Evolutionary conservation across 768 basidiomycete species (phyloP), one percentile per base, ranked within the genome.

Genomic region (Saitozyma sp.): DNA sequence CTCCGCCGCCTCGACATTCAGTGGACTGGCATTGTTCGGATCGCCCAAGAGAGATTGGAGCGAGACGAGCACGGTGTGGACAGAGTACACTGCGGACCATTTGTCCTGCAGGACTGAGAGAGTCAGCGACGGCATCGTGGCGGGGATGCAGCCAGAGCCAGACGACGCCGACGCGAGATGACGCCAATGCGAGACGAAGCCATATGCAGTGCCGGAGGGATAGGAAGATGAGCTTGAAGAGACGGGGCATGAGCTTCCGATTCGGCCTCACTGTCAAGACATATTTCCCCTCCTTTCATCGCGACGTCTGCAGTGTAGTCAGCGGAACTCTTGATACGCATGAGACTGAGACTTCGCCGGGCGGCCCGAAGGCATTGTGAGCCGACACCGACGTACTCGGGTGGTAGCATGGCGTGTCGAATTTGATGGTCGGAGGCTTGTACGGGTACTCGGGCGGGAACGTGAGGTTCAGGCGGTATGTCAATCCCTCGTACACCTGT

Each of bases 11-110:
- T 94, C 92, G 8, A 87, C 82, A 76, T 94, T 94, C 61, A 95
- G 81, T 8, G 92, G 92, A 7, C 91, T 93, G 14, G 88, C 89
- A 76, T 93, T 94, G 83, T 95, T 94, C 37, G 92, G 92, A 79
- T 95, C 91, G 69, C 92, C 92, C 52, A 95, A 84, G 43, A 95
- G 81, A 9, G 89, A 91, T 74, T 95, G 92, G 59, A 95, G 79
- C 11, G 92, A 93, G 9, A 94, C 81, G 17, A 95, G 84, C 48
- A 95, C 89, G 0, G 91, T 92, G 67, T 92, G 90, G 42, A 93
- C 92, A 62, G 89, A 91, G 78, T 94, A 92, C 1, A 93, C 89
- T 8, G 92, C 91, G 3, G 90, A 91, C 92, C 92, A 94, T 74
- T 92, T 90, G 79, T 92, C 91, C 89, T 57, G 63, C 38, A 58